Percentiles rank a stretch among this genome's conserved stretches.
These are phyloP conservation scores for Ramaria sp. DNA, from an alignment of 768 basidiomycete species.

Conservation along the genomic window DNA sequence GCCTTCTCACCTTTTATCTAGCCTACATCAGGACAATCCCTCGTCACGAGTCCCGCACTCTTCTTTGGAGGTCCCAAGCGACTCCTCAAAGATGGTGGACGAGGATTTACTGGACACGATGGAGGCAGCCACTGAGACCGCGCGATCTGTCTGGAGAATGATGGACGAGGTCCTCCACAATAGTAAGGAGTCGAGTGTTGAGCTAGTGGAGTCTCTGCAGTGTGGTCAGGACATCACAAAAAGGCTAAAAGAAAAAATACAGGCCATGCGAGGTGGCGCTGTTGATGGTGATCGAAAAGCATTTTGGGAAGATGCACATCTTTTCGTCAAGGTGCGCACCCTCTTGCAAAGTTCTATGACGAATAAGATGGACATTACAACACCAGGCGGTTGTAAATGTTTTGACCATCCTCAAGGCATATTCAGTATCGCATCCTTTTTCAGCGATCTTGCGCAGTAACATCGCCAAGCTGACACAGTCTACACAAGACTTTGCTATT, in stretches of 20 bases:
- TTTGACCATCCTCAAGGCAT: conserved; percentile 59
- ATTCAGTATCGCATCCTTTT: conserved; percentile 45
- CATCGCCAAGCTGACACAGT: conserved; percentile 68
- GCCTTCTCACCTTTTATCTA: conserved; percentile 5
- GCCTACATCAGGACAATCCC: neutral
- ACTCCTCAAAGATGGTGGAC: conserved; percentile 57
- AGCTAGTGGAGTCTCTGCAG: conserved; percentile 43
- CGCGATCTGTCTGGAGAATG: conserved; percentile 73
- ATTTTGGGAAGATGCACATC: conserved; percentile 66
- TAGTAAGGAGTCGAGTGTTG: conserved; percentile 27
- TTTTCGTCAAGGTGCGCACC: conserved; percentile 63
- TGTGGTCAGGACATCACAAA: conserved; percentile 55
- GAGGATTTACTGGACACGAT: conserved; percentile 73
- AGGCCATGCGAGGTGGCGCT: conserved; percentile 46
- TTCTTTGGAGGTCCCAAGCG: conserved; percentile 37
- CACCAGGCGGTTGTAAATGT: conserved; percentile 63
- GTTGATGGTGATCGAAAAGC: conserved; percentile 43
- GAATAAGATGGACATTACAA: conserved; percentile 5
- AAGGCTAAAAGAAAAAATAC: conserved; percentile 48
- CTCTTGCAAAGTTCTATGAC: neutral
- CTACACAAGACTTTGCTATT: conserved; percentile 81
- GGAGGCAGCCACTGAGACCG: conserved; percentile 65
- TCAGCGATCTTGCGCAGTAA: conserved; percentile 52
- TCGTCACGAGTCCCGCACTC: neutral
- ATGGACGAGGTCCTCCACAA: conserved; percentile 58